Base-by-base conservation (phyloP, 2,329 filamentous ascomycete genomes). In the Hymenoscyphus infarciens region DNA sequence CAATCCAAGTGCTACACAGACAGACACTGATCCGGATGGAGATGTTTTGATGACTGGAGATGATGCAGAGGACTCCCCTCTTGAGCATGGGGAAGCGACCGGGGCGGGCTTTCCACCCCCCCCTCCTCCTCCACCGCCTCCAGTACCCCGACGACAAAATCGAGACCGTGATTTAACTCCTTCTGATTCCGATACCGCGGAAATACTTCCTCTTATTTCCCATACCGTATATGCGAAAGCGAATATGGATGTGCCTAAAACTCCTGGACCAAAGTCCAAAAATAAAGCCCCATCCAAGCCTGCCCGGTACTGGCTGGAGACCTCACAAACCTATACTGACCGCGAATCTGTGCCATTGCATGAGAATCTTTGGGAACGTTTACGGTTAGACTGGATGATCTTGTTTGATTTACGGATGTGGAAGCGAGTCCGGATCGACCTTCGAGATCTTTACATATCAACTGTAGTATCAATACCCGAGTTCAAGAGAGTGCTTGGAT, bases 391-490 rank as follows among this genome's bases (percentile, higher is more conserved):
- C 76, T 97, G 92, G 85, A 83, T 99, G 73, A 91, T 99, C 33
- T 81, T 99, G 8, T 99, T 97, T 74, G 95, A 99, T 74, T 78
- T 99, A 59, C 83, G 95, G 52, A 87, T 99, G 82, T 99, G 95
- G 95, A 99, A 99, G 77, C 95, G 92, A 74, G 85, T 96, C 35
- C 87, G 95, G 62, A 92, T 94, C 57, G 91, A 96, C 73, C 83
- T 99, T 62, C 88, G 95, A 35, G 90, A 97, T 66, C 84, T 99
- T 1, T 98, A 97, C 76, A 97, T 99, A 70, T 95, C 91, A 57
- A 99, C 95, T 0, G 92, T 99, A 5, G 93, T 99, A 56, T 92
- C 91, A 5, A 92, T 99, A 61, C 94, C 95, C 4, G 86, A 96
- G 73, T 99, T 99, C 83, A 99, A 99, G 78, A 88, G 94, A 22